Conservation (phyloP, 306 rosid species). For the Dalbergia oliveri region DNA sequence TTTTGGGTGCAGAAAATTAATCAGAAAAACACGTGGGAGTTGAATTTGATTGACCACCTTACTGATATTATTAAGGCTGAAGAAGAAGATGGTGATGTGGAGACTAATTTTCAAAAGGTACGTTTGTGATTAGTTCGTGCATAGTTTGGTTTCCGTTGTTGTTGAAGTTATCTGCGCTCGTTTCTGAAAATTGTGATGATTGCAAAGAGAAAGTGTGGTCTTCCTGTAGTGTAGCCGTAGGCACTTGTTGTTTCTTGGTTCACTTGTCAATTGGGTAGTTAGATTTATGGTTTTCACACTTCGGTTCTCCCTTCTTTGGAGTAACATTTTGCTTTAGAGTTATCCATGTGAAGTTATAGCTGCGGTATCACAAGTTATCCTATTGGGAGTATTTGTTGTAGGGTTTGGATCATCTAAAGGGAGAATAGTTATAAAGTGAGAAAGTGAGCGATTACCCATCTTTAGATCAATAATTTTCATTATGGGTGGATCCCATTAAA, state of each 20-base stretch:
- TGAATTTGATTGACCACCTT: conserved; percentile 90
- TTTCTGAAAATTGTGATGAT: background rate
- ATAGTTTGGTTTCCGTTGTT: background rate
- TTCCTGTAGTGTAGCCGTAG: background rate
- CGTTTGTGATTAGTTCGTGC: conserved; percentile 22
- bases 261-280: background rate
- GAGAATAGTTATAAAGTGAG: too few relatives aligned
- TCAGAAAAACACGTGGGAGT: conserved; percentile 97
- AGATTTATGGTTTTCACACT: background rate
- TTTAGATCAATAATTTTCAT: too few relatives aligned
- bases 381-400: too few relatives aligned
- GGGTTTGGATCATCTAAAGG: too few relatives aligned
- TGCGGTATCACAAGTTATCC: background rate
- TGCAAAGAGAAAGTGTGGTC: background rate
- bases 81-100: conserved; percentile 70
- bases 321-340: too few relatives aligned
- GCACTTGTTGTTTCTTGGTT: background rate
- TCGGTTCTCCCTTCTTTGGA: background rate
- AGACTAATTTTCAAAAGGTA: conserved; percentile 97
- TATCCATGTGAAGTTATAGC: too few relatives aligned
- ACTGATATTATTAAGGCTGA: conserved; percentile 86
- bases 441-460: too few relatives aligned
- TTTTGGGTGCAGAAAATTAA: conserved; percentile 83
- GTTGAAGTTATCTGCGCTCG: background rate
- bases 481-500: too few relatives aligned